Percentiles rank a stretch among this genome's conserved stretches.
phyloP scores from a whole-genome alignment of 2,329 filamentous ascomycete genomes.

The Penicillium brevicompactum region DNA sequence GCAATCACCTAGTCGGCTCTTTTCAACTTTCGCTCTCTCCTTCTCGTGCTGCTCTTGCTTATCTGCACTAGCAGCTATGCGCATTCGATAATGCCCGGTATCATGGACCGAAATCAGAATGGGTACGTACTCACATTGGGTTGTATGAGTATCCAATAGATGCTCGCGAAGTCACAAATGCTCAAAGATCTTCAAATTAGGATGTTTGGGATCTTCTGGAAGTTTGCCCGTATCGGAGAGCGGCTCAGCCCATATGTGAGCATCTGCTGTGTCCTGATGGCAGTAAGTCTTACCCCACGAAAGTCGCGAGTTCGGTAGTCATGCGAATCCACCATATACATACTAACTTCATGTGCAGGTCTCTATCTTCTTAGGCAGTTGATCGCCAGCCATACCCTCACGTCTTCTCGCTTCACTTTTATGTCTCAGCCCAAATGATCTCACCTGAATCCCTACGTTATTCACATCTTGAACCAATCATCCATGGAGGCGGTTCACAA shows the following conservation, averaged over 20 bases:
- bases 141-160: neutral
- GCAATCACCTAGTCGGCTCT: constrained; percentile 72
- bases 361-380: constrained; percentile 43
- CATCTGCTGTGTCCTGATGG: constrained; percentile 91
- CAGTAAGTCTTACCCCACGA: constrained; percentile 59
- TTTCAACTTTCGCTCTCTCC: constrained; percentile 97
- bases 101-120: constrained; percentile 91
- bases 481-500: too few species aligned
- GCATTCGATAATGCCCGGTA: constrained; percentile 83
- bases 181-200: constrained; percentile 45
- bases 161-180: neutral
- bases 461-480: neutral
- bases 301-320: neutral
- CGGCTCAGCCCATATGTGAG: constrained; percentile 93
- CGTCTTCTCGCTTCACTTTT: too few species aligned
- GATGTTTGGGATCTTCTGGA: constrained; percentile 89
- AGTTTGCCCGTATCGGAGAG: constrained; percentile 89
- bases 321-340: neutral
- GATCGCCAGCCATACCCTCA: constrained; percentile 6
- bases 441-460: neutral
- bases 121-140: constrained; percentile 59
- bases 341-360: constrained; percentile 22
- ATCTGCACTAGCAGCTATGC: constrained; percentile 96
- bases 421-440: neutral
- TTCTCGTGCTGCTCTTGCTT: constrained; percentile 89